A percentile compares a stretch with the other conserved stretches of the same genome.
phyloP scores from a whole-genome alignment of 140 eudicot species.

The Anethum foeniculum region DNA sequence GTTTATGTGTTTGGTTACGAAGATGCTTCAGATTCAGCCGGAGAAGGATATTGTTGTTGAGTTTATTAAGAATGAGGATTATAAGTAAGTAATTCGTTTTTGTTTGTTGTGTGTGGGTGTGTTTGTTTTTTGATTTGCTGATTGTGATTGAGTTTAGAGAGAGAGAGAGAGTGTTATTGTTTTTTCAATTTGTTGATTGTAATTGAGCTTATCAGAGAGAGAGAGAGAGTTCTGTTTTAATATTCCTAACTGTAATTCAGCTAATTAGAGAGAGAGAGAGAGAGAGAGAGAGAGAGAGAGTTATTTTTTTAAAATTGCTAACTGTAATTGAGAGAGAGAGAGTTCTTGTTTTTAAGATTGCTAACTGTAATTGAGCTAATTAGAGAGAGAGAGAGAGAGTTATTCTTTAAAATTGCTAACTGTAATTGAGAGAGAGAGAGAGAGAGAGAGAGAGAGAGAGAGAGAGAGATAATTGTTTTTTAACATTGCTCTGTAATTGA shows the following conservation, averaged over 20 bases:
- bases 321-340: neutral
- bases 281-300: neutral
- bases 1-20: constrained; percentile 82
- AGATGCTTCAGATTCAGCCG: constrained; percentile 99
- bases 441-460: too few relatives aligned
- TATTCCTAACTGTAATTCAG: neutral
- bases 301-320: too few relatives aligned
- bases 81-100: constrained; percentile 30
- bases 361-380: neutral
- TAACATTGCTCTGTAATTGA: too few relatives aligned
- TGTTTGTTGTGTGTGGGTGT: neutral
- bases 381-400: neutral
- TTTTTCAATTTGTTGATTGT: too few relatives aligned
- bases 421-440: too few relatives aligned
- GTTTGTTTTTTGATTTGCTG: too few relatives aligned
- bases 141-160: neutral
- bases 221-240: too few relatives aligned
- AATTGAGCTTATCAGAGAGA: neutral
- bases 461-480: too few relatives aligned
- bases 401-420: too few relatives aligned
- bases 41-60: constrained; percentile 97
- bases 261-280: neutral
- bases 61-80: constrained; percentile 87
- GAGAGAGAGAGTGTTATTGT: neutral
- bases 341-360: too few relatives aligned